phyloP scores from a whole-genome alignment of 306 rosid species.

The Boehmeria nivea region DNA sequence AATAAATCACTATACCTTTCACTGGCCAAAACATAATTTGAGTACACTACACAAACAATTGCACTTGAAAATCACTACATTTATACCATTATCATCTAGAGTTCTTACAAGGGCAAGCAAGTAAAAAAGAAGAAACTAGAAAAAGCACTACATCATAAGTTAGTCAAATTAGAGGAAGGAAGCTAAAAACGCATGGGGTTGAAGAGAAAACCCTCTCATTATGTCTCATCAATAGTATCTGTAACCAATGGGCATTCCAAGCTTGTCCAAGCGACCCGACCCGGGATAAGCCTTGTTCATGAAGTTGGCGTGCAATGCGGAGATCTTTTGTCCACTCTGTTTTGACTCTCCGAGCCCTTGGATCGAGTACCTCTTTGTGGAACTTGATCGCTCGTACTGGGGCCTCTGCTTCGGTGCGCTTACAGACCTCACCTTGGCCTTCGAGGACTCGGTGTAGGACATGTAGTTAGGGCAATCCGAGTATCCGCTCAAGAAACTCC shows the following conservation, averaged over 20 bases:
- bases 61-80: not conserved
- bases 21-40: too few species aligned
- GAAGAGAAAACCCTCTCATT: not conserved
- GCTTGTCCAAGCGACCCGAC: constrained; percentile 88
- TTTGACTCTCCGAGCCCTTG: constrained; percentile 35
- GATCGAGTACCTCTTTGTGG: constrained; percentile 45
- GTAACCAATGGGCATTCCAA: constrained; percentile 70
- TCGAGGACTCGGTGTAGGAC: constrained; percentile 77
- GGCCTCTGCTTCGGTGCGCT: constrained; percentile 83
- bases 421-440: constrained; percentile 60
- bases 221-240: constrained; percentile 39
- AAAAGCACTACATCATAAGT: constrained; percentile 15
- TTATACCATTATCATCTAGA: not conserved
- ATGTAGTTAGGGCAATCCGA: constrained; percentile 69
- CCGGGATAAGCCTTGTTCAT: constrained; percentile 62
- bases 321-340: constrained; percentile 28
- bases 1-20: too few species aligned
- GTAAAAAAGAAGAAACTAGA: not conserved
- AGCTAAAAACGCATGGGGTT: not conserved
- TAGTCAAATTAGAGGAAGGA: constrained; percentile 32
- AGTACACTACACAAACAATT: too few species aligned
- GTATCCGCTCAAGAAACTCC: constrained; percentile 45
- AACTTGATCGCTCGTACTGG: constrained; percentile 49
- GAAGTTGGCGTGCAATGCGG: constrained; percentile 53
- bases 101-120: not conserved